These are phyloP conservation scores for Cryphonectria carpinicola DNA, from an alignment of 2,329 filamentous ascomycete genomes.

Conservation along the genomic window DNA sequence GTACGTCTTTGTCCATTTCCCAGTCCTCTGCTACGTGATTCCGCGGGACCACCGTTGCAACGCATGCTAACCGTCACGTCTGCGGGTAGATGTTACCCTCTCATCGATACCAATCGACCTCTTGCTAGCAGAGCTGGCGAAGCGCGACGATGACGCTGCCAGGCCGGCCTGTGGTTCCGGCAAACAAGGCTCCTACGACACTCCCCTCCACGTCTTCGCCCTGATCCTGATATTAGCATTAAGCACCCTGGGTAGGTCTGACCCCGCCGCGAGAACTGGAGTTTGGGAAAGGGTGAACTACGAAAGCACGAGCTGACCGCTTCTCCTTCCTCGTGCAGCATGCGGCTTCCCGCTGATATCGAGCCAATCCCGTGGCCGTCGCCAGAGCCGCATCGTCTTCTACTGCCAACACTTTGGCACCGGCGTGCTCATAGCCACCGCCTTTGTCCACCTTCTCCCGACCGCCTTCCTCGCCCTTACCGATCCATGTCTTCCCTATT, in stretches of 20 bases:
- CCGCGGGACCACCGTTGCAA: not conserved
- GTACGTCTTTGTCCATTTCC: conserved; percentile 2
- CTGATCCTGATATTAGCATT: conserved; percentile 67
- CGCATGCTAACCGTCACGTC: conserved; percentile 3
- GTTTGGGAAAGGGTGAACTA: conserved; percentile 17
- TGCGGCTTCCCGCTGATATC: conserved; percentile 71
- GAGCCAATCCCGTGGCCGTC: conserved; percentile 58
- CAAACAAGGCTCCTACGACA: conserved; percentile 64
- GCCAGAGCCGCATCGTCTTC: conserved; percentile 65
- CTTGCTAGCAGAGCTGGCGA: conserved; percentile 56
- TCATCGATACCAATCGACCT: conserved; percentile 56
- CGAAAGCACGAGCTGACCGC: conserved; percentile 26
- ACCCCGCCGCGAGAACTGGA: not conserved
- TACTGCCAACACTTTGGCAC: conserved; percentile 78
- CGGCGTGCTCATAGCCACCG: conserved; percentile 83
- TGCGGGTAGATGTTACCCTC: conserved; percentile 45
- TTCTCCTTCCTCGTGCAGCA: conserved; percentile 43
- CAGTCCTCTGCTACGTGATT: not conserved
- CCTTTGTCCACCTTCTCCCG: conserved; percentile 77
- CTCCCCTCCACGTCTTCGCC: conserved; percentile 68
- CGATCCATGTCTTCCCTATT: conserved; percentile 73
- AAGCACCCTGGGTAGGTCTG: conserved; percentile 57
- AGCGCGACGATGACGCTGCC: conserved; percentile 47
- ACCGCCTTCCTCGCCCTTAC: conserved; percentile 70
- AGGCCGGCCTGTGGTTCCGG: conserved; percentile 58